Evolutionary conservation across 129 eudicot genomes (phyloP), one percentile per base, ranked within the genome.

Genomic region (Chrysanthemum seticuspe): DNA sequence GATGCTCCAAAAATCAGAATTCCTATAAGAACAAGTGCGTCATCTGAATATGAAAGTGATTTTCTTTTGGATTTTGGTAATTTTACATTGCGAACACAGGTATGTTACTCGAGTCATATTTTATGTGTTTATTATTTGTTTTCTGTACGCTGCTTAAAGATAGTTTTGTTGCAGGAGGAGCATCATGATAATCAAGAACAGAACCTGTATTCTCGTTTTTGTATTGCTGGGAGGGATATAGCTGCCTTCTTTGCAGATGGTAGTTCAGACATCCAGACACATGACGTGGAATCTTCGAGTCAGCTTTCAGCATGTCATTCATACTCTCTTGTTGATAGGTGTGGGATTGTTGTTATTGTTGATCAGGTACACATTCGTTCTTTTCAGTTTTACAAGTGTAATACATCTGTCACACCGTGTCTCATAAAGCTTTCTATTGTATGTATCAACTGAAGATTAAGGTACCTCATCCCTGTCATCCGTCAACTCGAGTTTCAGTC

Each of bases 1-100:
- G 99, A 90, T 86, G 99, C 97, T 76, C 99, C 99, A 52, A 95
- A 95, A 90, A 94, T 95, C 31, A 91, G 91, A 81, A 86, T 95
- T 60, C 99, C 99, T 72, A 78, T 95, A 64, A 73, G 86, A 72
- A 58, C 74, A 34, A 13, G 76, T 71, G 72, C 81, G 65, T 83
- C 91, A 23, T 72, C 84, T 58, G 82, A 71, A 40, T 77, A 78
- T 77, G 89, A 90, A 48, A 78, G 91, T 75, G 89, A 95, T 77
- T 93, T 95, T 78, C 88, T 95, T 73, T 75, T 95, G 85, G 99
- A 95, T 82, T 95, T 90, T 62, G 99, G 99, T 65, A 88, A 90
- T 95, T 95, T 95, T 74, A 95, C 99, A 48, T 79, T 95, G 80
- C 80, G 79, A 54, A 95, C 99, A 15, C 87, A 95, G 97, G 99